A percentile compares a stretch with the other conserved stretches of the same genome.
These are phyloP conservation scores for Larix sibirica DNA, from an alignment of 83 land plant species.

Conservation along the genomic window DNA sequence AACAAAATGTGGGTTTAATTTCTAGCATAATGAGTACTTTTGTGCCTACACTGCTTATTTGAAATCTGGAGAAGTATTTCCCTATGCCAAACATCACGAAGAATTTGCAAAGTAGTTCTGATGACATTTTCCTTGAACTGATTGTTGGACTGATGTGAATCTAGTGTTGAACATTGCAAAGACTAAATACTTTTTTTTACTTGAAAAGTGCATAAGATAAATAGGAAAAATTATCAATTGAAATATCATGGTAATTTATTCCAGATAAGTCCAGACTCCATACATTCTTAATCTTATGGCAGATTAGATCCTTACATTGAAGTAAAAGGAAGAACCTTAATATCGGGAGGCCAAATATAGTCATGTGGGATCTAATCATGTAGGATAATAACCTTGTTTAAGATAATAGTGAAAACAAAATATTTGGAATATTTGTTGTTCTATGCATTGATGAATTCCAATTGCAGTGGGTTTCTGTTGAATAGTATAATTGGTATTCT, in stretches of 20 bases:
- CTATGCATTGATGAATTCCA: no score
- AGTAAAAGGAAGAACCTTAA: not conserved
- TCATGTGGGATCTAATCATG: not conserved
- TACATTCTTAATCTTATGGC: not conserved
- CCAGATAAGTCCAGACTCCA: not conserved
- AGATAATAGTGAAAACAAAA: not conserved
- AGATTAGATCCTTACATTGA: not conserved
- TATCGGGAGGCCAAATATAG: not conserved
- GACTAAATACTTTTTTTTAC: not conserved
- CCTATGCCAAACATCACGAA: slow-evolving; percentile 13
- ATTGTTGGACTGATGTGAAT: not conserved
- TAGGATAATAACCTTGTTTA: not conserved
- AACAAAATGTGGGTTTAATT: not conserved
- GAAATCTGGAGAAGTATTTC: slow-evolving; percentile 15
- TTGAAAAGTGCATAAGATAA: not conserved
- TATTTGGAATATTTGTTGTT: not conserved
- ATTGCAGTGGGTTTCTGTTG: no score
- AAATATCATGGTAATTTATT: not conserved
- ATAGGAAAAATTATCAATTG: not conserved
- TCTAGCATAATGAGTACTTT: not conserved
- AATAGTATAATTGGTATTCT: no score
- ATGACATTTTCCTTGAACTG: not conserved
- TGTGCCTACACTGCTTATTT: slow-evolving; percentile 13
- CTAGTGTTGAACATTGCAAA: not conserved
- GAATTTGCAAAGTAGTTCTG: slow-evolving; percentile 2